Evolutionary conservation across 192 early-diverging fungal species (phyloP).

Genomic region (Linderina pennispora): DNA sequence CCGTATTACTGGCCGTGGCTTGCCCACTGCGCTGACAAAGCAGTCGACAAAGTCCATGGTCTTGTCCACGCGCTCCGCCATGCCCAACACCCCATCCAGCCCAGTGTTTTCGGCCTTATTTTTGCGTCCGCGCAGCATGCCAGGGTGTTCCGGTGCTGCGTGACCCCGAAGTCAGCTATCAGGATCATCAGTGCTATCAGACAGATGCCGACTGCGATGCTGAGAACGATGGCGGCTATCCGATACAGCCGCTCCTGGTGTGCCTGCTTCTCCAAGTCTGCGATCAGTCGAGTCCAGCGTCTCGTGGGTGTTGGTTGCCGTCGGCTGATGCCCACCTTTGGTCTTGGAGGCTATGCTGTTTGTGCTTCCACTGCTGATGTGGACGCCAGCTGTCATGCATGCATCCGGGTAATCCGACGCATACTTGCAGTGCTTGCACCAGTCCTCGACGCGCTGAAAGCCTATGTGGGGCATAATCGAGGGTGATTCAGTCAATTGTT

Average conservation of each 20-base stretch:
- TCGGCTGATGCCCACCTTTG: background rate
- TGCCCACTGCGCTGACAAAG: constrained; percentile 33
- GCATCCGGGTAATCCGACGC: constrained; percentile 26
- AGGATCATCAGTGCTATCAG: constrained; percentile 15
- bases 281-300: constrained; percentile 3
- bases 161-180: background rate
- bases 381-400: constrained; percentile 30
- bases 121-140: background rate
- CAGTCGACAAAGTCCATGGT: constrained; percentile 32
- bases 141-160: background rate
- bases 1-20: constrained; percentile 44
- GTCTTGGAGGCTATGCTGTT: background rate
- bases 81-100: background rate
- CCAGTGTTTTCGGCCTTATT: background rate
- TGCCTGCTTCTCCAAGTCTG: constrained; percentile 20
- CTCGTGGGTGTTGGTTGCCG: background rate
- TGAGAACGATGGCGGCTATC: constrained; percentile 30
- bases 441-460: constrained; percentile 44
- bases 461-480: constrained; percentile 11
- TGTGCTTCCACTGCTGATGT: background rate
- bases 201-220: constrained; percentile 28
- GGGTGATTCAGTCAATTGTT: too few relatives aligned
- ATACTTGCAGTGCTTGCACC: constrained; percentile 43
- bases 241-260: constrained; percentile 36
- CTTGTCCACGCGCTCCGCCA: constrained; percentile 4